Evolutionary conservation across 108 stramenopile genomes (phyloP).

Genomic region (Parmales sp.): DNA sequence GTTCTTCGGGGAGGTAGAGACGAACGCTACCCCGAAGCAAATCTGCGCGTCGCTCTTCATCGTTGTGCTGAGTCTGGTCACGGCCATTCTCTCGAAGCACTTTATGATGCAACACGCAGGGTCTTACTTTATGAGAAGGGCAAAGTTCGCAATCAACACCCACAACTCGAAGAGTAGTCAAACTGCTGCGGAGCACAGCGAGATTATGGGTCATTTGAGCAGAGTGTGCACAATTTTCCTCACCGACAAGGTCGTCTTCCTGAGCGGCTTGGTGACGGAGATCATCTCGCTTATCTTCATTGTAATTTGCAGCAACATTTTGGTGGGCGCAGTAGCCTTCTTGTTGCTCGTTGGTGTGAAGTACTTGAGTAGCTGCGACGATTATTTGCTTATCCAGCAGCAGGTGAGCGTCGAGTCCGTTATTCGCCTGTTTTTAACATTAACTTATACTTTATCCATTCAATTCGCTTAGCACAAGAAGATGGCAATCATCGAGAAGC

Average conservation of each 20-base stretch:
- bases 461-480: neutral
- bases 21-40: neutral
- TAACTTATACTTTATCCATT: neutral
- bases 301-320: neutral
- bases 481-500: neutral
- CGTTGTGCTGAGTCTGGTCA: neutral
- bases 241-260: neutral
- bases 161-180: neutral
- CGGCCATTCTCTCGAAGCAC: neutral
- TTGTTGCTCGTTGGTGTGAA: neutral
- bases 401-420: neutral
- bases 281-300: neutral
- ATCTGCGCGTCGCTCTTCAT: neutral
- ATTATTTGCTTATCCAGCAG: neutral
- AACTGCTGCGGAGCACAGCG: neutral
- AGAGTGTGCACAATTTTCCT: neutral
- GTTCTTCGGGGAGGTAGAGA: neutral
- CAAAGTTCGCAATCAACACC: neutral
- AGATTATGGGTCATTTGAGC: neutral
- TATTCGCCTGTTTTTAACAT: neutral
- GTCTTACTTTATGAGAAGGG: neutral
- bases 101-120: neutral
- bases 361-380: neutral
- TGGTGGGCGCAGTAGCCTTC: neutral
- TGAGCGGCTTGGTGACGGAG: neutral